Evolutionary conservation across 352 stramenopile genomes (phyloP), one percentile per base, ranked within the genome.

Genomic region (Phytopythium montanum): DNA sequence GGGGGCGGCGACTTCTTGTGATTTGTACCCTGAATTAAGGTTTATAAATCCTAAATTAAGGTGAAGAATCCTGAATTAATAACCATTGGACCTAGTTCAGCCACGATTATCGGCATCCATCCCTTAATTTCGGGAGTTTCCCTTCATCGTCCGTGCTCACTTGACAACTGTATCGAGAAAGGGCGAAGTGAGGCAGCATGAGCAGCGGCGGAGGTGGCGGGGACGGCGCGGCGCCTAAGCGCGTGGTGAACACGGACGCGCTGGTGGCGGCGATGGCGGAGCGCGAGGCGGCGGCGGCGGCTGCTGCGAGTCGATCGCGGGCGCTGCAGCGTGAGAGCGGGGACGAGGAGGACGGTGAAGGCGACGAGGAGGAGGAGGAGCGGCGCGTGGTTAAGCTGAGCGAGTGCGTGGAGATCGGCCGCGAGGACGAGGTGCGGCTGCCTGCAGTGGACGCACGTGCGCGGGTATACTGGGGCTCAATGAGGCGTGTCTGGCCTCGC

Each of bases 361-460:
- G 64, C 2, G 60, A 75, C 18, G 66, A 70, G 21, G 54, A 73
- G 7, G 62, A 77, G 18, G 68, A 81, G 23, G 41, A 68, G 18
- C 55, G 55, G 19, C 54, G 61, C 4, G 56, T 69, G 18, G 65
- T 70, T 10, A 78, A 75, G 59, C 76, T 94, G n/a, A 86, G 68
- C 9, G 87, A 89, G 26, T 92, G 83, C 45, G 73, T 94, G 56
- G 85, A 94, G 59, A 65, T 89, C 12, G 61, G 65, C 19, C 51
- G 48, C 12, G 64, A 86, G 18, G 66, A 70, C 14, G 82, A 94
- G 58, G 73, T 84, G 31, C 8, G 46, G 29, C 33, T 1, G 33
- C 33, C 33, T 38, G 33, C 33, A 16, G 33, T 50, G 2, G 7
- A 34, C 29, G 29, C 5, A 34, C 42, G 34, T 55, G 9, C 16